Evolutionary conservation across 2,329 filamentous ascomycete genomes (phyloP), one percentile per base, ranked within the genome.

Genomic region (Graphilbum fragrans): DNA sequence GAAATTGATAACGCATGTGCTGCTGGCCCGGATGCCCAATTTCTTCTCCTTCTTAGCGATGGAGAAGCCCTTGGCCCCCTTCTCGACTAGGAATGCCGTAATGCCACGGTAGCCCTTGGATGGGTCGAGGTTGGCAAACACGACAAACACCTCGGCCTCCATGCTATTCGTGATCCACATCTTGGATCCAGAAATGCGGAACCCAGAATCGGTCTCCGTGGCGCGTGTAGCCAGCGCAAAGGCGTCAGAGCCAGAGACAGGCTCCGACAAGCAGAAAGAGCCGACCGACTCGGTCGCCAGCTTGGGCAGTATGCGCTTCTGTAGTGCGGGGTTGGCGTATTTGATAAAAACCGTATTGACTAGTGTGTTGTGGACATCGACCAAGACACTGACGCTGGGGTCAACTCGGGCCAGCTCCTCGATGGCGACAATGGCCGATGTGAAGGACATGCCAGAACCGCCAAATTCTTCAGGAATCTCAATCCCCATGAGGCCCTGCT

Each of bases 21-120:
- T 93, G 66, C 85, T 93, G 41, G 92, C 92, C 57, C 77, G 82
- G 67, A 98, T 98, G 45, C 92, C 92, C 38, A 98, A 80, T 72
- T 98, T 98, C 82, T 96, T 96, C 72, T 98, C 92, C 72, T 98
- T 98, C 77, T 98, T 98, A 33, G 92, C 87, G 55, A 98, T 93
- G 46, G 77, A 80, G 70, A 98, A 95, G 27, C 92, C 92, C 42
- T 82, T 80, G 38, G 77, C 84, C 55, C 72, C 81, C 70, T 94
- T 95, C 65, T 95, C 88, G 34, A 96, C 80, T 46, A 98, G 69
- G 59, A 98, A 98, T 40, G 92, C 92, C 2, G 87, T 88, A 62
- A 98, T 98, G 44, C 92, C 92, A 64, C 88, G 90, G 73, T 98
- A 95, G 41, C 87, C 90, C 67, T 90, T 87, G 65, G 77, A 80